These are phyloP conservation scores for Ustilago nuda DNA, from an alignment of 1,284 basidiomycete species.

Conservation along the genomic window DNA sequence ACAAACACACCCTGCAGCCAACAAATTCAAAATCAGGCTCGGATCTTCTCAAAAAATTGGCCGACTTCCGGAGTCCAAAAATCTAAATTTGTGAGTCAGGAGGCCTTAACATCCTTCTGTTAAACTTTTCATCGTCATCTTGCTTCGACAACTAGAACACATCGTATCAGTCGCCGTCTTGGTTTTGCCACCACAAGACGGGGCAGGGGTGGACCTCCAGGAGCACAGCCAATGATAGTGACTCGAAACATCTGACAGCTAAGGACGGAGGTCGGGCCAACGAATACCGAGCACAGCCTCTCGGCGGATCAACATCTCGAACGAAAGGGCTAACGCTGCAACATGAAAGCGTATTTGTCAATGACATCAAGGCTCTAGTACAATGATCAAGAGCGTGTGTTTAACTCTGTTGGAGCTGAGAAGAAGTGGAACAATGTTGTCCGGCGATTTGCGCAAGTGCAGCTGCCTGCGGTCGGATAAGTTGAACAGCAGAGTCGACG, in stretches of 20 bases:
- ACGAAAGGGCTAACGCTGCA: not conserved
- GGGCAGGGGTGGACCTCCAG: too few species aligned
- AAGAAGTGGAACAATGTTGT: conserved; percentile 1
- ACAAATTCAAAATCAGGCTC: conserved; percentile 16
- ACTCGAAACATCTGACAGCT: not conserved
- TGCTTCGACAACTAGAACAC: not conserved
- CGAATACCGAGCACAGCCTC: conserved; percentile 17
- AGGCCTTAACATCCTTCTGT: not conserved
- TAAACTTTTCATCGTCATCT: not conserved
- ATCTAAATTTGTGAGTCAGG: not conserved
- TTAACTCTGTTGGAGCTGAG: conserved; percentile 7
- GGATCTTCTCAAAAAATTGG: not conserved
- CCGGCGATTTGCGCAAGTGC: conserved; percentile 10
- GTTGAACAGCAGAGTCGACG: conserved; percentile 8
- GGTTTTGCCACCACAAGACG: too few species aligned
- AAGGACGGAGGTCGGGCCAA: not conserved
- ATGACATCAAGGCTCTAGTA: not conserved
- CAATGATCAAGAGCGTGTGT: not conserved
- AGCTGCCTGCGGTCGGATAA: conserved; percentile 15
- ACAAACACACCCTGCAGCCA: conserved; percentile 3
- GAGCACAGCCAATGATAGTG: too few species aligned
- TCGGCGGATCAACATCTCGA: not conserved
- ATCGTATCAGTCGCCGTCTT: too few species aligned
- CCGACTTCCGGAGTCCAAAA: not conserved
- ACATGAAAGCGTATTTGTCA: not conserved